phyloP scores from a whole-genome alignment of 768 basidiomycete species.

The Gautieria morchelliformis region DNA sequence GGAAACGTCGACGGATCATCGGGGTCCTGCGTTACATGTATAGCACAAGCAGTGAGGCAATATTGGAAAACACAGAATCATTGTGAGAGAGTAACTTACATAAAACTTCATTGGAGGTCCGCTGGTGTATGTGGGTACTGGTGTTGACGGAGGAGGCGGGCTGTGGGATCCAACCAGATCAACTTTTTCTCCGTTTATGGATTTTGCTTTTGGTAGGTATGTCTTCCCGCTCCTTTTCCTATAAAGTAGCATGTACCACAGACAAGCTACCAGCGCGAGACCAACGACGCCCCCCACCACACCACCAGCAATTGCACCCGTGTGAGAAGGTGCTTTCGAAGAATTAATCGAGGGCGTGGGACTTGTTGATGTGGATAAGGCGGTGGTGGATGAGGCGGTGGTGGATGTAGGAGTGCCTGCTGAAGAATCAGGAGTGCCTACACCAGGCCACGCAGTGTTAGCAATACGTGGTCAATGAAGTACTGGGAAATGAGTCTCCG shows the following conservation, averaged over 20 bases:
- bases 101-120: background rate
- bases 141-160: background rate
- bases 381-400: background rate
- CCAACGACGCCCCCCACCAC: background rate
- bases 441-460: too few relatives aligned
- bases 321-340: background rate
- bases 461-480: too few relatives aligned
- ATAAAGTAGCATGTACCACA: background rate
- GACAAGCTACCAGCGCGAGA: background rate
- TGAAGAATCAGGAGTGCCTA: background rate
- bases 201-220: background rate
- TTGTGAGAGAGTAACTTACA: background rate
- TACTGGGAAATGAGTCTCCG: too few relatives aligned
- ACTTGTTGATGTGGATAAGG: background rate
- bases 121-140: background rate
- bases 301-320: conserved; percentile 4
- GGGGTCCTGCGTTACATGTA: background rate
- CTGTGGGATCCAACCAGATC: background rate
- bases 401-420: background rate
- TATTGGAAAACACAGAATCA: background rate
- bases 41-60: background rate
- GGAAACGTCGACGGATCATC: conserved; percentile 4
- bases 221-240: background rate
- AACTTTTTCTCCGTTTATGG: background rate
- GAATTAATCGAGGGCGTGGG: background rate